Evolutionary conservation across 139 green algal genomes (phyloP).

Genomic region (Protoeuglena noctilucae): DNA sequence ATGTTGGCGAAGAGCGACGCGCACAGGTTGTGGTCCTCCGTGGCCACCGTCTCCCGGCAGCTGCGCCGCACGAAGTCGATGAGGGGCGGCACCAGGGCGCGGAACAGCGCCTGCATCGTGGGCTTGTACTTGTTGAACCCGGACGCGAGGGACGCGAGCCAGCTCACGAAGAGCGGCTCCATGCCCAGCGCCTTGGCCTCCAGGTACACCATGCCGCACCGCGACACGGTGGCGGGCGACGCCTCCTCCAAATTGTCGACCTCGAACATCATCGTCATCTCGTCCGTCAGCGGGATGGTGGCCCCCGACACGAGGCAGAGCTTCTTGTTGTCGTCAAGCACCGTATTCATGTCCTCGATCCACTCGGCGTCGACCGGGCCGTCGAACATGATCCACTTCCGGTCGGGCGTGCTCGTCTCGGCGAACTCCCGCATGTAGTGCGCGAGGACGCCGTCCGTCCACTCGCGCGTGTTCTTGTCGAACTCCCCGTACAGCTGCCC

Average conservation of each 20-base stretch:
- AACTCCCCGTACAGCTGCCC: slow-evolving; percentile 69
- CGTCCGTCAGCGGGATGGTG: slow-evolving; percentile 57
- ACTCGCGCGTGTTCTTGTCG: slow-evolving; percentile 61
- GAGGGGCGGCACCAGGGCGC: slow-evolving; percentile 33
- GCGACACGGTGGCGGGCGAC: slow-evolving; percentile 53
- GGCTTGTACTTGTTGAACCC: slow-evolving; percentile 7
- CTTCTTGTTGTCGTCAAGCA: slow-evolving; percentile 81
- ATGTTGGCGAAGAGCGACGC: slow-evolving; percentile 50
- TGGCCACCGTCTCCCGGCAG: slow-evolving; percentile 55
- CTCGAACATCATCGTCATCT: slow-evolving; percentile 83
- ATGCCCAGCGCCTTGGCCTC: slow-evolving; percentile 48
- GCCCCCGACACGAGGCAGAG: slow-evolving; percentile 64
- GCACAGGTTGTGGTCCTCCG: slow-evolving; percentile 47
- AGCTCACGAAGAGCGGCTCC: slow-evolving; percentile 42
- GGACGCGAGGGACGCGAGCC: slow-evolving; percentile 22
- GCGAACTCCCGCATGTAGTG: slow-evolving; percentile 60
- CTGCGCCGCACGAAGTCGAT: slow-evolving; percentile 40
- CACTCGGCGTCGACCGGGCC: slow-evolving; percentile 56
- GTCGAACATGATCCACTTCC: slow-evolving; percentile 75
- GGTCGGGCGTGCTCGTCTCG: slow-evolving; percentile 44
- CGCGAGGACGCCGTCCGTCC: slow-evolving; percentile 58
- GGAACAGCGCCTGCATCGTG: slow-evolving; percentile 33
- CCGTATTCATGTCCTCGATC: slow-evolving; percentile 59
- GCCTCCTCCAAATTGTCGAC: slow-evolving; percentile 49
- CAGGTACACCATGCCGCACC: slow-evolving; percentile 73